These are phyloP conservation scores for Aleurites moluccanus DNA, from an alignment of 441 rosid genomes.

Conservation along the genomic window DNA sequence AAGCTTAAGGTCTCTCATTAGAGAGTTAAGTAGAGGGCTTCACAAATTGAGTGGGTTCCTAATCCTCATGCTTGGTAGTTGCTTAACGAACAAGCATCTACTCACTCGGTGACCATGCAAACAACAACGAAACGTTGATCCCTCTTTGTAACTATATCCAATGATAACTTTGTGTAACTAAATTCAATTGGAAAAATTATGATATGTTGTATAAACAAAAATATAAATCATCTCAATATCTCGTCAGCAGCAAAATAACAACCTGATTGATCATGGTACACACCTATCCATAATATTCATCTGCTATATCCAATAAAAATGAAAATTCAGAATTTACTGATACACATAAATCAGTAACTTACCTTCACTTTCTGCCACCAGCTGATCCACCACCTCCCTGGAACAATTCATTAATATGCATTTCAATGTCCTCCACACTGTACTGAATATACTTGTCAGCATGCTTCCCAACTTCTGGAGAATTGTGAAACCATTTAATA, in stretches of 20 bases:
- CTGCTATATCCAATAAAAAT: neutral
- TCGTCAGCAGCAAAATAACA: neutral
- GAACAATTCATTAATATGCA: slow-evolving; percentile 56
- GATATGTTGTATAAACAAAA: neutral
- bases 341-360: slow-evolving; percentile 12
- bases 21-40: neutral
- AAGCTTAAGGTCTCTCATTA: neutral
- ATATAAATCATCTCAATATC: neutral
- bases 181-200: neutral
- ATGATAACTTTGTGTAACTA: neutral
- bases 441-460: slow-evolving; percentile 50
- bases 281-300: slow-evolving; percentile 2
- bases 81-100: neutral
- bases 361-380: slow-evolving; percentile 59
- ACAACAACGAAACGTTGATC: neutral
- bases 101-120: neutral
- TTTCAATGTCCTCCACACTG: slow-evolving; percentile 54
- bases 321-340: slow-evolving; percentile 12
- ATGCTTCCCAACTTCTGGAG: slow-evolving; percentile 60
- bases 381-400: slow-evolving; percentile 46
- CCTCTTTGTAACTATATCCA: neutral
- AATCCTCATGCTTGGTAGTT: neutral
- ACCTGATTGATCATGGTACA: neutral
- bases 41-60: neutral
- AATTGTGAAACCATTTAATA: slow-evolving; percentile 50